Percentiles rank a stretch among this genome's conserved stretches.
Evolutionary conservation across 768 basidiomycete species (phyloP).

Genomic region (Tricholoma sp.): DNA sequence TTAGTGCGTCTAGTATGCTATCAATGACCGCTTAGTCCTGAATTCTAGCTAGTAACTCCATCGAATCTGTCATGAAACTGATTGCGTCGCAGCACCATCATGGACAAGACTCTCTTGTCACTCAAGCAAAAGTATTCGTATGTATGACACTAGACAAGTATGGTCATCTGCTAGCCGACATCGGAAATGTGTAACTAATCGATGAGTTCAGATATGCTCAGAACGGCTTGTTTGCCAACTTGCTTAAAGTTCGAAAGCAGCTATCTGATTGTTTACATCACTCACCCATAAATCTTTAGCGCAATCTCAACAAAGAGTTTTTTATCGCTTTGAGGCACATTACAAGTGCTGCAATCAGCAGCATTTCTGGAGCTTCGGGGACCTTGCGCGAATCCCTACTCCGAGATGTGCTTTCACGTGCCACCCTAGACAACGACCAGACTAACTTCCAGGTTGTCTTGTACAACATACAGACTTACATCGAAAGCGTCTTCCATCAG

Average conservation of each 20-base stretch:
- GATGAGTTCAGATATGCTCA: constrained; percentile 41
- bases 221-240: constrained; percentile 49
- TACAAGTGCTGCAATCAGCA: constrained; percentile 30
- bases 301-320: constrained; percentile 39
- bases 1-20: constrained; percentile 32
- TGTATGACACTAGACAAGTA: constrained; percentile 47
- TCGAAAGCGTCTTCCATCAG: constrained; percentile 54
- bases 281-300: constrained; percentile 25
- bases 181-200: neutral
- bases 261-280: neutral
- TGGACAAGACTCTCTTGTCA: constrained; percentile 52
- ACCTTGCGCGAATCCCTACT: constrained; percentile 45
- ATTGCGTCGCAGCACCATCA: constrained; percentile 42
- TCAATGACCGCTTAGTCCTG: neutral
- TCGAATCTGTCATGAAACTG: constrained; percentile 47
- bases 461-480: constrained; percentile 50
- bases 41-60: constrained; percentile 36
- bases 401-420: constrained; percentile 48
- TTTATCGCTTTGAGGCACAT: constrained; percentile 52
- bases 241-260: constrained; percentile 47
- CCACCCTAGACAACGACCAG: constrained; percentile 41
- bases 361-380: constrained; percentile 19
- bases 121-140: constrained; percentile 54
- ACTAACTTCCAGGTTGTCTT: constrained; percentile 47
- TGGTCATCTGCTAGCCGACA: neutral